phyloP scores from a whole-genome alignment of 768 basidiomycete species.

The Amanita phalloides region DNA sequence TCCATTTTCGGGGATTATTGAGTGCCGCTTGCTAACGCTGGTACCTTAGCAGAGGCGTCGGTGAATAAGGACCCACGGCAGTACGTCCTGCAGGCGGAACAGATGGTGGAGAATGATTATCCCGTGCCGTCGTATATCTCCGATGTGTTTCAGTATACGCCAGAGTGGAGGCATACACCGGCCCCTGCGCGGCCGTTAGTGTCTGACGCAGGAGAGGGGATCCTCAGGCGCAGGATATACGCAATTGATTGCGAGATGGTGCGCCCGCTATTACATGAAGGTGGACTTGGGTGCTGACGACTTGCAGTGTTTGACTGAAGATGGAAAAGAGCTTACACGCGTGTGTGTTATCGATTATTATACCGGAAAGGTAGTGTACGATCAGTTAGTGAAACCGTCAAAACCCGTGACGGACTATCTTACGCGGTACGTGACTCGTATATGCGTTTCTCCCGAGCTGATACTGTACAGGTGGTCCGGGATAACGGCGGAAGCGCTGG shows the following conservation, averaged over 20 bases:
- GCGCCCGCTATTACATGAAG: slow-evolving; percentile 11
- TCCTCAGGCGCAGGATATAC: slow-evolving; percentile 42
- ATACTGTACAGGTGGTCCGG: slow-evolving; percentile 68
- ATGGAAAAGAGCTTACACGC: slow-evolving; percentile 82
- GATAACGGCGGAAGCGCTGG: slow-evolving; percentile 69
- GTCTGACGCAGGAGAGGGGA: slow-evolving; percentile 13
- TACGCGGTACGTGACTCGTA: slow-evolving; percentile 49
- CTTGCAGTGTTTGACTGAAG: slow-evolving; percentile 73
- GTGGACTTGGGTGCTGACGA: background rate
- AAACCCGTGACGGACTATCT: slow-evolving; percentile 85
- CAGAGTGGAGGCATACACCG: slow-evolving; percentile 81
- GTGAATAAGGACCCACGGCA: slow-evolving; percentile 53
- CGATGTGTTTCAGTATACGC: slow-evolving; percentile 50
- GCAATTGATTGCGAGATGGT: slow-evolving; percentile 99
- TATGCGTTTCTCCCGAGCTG: background rate
- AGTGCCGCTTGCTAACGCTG: slow-evolving; percentile 1
- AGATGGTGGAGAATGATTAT: slow-evolving; percentile 94
- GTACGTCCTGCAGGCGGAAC: slow-evolving; percentile 67
- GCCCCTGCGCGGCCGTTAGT: slow-evolving; percentile 13
- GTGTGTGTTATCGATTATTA: slow-evolving; percentile 76
- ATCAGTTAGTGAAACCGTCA: slow-evolving; percentile 81
- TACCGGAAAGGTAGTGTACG: slow-evolving; percentile 67
- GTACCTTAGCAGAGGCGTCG: slow-evolving; percentile 41
- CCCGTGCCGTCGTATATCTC: slow-evolving; percentile 80
- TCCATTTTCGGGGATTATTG: background rate